Percentiles rank a stretch among this genome's conserved stretches.
Conservation (phyloP, 768 basidiomycete genomes). For the Hericium erinaceus region DNA sequence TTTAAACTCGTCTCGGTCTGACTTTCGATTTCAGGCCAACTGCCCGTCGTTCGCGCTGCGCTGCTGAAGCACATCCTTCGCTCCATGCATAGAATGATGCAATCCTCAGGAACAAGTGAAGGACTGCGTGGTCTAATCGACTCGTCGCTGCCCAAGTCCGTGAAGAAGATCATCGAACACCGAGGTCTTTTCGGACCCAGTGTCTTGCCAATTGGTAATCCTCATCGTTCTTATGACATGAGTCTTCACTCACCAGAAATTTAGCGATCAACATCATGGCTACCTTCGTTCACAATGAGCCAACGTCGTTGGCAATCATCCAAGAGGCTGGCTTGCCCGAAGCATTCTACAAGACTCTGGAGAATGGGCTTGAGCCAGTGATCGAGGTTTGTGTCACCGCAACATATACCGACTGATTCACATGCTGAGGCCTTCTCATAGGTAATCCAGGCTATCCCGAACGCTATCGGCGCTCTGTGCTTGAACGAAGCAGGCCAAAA, state of each 20-base stretch:
- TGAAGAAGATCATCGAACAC: slow-evolving; percentile 83
- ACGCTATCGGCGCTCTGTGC: slow-evolving; percentile 93
- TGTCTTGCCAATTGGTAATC: slow-evolving; percentile 75
- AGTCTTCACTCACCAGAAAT: slow-evolving; percentile 3
- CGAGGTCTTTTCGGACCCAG: slow-evolving; percentile 79
- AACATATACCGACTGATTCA: not conserved
- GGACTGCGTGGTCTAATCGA: slow-evolving; percentile 93
- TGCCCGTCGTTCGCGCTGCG: slow-evolving; percentile 66
- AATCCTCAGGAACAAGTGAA: slow-evolving; percentile 87
- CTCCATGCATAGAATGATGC: slow-evolving; percentile 96
- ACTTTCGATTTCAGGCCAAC: slow-evolving; percentile 38
- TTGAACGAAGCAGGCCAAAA: slow-evolving; percentile 86
- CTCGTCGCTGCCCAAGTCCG: slow-evolving; percentile 70
- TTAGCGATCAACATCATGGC: slow-evolving; percentile 91
- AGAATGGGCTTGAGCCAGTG: slow-evolving; percentile 74
- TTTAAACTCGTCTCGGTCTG: not conserved
- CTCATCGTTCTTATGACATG: not conserved
- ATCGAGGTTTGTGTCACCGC: slow-evolving; percentile 54
- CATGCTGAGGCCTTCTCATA: slow-evolving; percentile 20
- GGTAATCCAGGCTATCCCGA: slow-evolving; percentile 89
- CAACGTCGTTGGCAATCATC: slow-evolving; percentile 84
- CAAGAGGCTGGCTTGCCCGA: slow-evolving; percentile 90
- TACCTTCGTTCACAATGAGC: slow-evolving; percentile 97
- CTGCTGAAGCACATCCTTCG: slow-evolving; percentile 88
- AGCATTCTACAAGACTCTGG: slow-evolving; percentile 79